phyloP scores from a whole-genome alignment of 106 monocot species.

The Acorus calamus region DNA sequence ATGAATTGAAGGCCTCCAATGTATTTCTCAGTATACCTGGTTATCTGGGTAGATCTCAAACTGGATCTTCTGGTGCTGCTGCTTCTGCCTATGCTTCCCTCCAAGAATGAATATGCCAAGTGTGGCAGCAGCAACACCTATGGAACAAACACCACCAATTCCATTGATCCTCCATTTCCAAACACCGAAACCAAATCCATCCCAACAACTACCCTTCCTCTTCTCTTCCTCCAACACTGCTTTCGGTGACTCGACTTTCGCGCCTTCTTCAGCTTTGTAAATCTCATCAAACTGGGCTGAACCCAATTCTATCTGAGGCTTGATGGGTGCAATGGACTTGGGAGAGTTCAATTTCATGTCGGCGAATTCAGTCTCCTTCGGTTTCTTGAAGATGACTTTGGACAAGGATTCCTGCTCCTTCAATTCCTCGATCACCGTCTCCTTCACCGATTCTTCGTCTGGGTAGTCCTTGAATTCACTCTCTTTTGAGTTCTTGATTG shows the following conservation, averaged over 20 bases:
- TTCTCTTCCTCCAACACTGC: neutral
- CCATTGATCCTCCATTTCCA: constrained; percentile 38
- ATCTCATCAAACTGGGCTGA: neutral
- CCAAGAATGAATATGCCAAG: constrained; percentile 46
- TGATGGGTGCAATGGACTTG: constrained; percentile 1
- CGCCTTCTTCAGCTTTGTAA: neutral
- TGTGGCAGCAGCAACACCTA: constrained; percentile 53
- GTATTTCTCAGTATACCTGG: constrained; percentile 16
- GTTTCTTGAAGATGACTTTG: constrained; percentile 21
- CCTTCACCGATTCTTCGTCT: constrained; percentile 1
- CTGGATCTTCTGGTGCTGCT: constrained; percentile 33
- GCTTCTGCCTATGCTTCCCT: constrained; percentile 11
- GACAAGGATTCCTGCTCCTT: neutral
- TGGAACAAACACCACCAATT: constrained; percentile 41
- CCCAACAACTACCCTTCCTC: constrained; percentile 2
- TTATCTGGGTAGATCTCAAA: constrained; percentile 46
- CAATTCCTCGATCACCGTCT: constrained; percentile 9
- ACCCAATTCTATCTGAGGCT: neutral
- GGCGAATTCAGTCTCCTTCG: constrained; percentile 23
- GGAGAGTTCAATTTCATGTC: constrained; percentile 24
- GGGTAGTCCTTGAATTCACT: neutral
- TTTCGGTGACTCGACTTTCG: too few species aligned
- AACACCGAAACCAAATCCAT: constrained; percentile 20
- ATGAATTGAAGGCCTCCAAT: too few species aligned
- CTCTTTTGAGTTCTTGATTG: too few species aligned